A percentile compares a stretch with the other conserved stretches of the same genome.
These are phyloP conservation scores for Diaporthe sp. DNA, from an alignment of 2,329 filamentous ascomycete species.

Conservation along the genomic window DNA sequence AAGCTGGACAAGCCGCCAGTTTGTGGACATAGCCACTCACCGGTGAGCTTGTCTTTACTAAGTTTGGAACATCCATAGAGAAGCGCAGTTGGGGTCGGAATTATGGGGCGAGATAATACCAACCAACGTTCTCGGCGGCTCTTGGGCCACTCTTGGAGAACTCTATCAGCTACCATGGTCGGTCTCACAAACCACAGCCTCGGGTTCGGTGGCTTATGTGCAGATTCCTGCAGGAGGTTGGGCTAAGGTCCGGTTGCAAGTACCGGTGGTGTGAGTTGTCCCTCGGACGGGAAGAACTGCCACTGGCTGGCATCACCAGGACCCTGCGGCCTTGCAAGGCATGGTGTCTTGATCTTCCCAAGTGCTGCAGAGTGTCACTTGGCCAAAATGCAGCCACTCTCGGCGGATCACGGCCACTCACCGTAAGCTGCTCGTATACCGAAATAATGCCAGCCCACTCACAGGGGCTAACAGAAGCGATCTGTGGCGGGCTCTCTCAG, in stretches of 20 bases:
- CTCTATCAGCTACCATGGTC: conserved; percentile 6
- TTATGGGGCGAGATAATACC: background rate
- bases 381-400: conserved; percentile 23
- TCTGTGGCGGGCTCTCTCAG: conserved; percentile 2
- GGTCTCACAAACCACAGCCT: conserved; percentile 4
- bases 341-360: conserved; percentile 10
- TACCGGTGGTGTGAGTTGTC: conserved; percentile 6
- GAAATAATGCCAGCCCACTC: conserved; percentile 8
- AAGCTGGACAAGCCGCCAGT: background rate
- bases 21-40: conserved; percentile 26
- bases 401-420: conserved; percentile 11
- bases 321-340: conserved; percentile 7
- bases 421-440: conserved; percentile 22
- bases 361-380: conserved; percentile 9
- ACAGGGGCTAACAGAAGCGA: background rate
- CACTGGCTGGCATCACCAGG: background rate
- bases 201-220: conserved; percentile 18
- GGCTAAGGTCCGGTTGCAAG: background rate
- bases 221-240: background rate
- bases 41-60: conserved; percentile 18
- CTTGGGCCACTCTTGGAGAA: background rate
- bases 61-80: conserved; percentile 12
- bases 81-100: conserved; percentile 1
- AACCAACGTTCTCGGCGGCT: conserved; percentile 5
- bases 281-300: too few relatives aligned